Percentiles rank a stretch among this genome's conserved stretches.
Evolutionary conservation across 2,329 filamentous ascomycete species (phyloP).

Genomic region (Penicillium frequentans): DNA sequence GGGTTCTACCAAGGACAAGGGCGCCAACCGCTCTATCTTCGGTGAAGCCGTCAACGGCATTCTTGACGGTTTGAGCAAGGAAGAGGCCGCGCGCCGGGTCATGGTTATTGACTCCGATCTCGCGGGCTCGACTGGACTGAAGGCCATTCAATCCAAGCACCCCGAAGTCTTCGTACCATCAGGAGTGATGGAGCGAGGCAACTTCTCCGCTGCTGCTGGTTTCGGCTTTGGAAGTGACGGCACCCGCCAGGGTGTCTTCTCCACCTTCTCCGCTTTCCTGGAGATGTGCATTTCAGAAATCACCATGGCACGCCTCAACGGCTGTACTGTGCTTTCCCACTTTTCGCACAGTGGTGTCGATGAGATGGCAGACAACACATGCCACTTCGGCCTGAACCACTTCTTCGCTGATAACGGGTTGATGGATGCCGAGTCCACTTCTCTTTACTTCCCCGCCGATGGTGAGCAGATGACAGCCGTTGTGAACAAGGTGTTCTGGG

Average conservation of each 20-base stretch:
- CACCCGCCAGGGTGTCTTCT: constrained; percentile 39
- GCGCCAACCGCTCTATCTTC: constrained; percentile 39
- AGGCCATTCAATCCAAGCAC: constrained; percentile 36
- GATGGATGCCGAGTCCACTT: constrained; percentile 36
- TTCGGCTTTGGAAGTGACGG: constrained; percentile 40
- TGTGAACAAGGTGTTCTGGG: constrained; percentile 39
- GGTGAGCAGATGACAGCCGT: constrained; percentile 43
- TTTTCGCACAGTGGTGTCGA: constrained; percentile 44
- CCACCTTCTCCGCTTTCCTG: constrained; percentile 43
- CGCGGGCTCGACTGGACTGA: constrained; percentile 41
- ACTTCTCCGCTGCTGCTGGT: constrained; percentile 42
- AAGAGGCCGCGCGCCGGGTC: constrained; percentile 38
- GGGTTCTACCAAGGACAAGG: constrained; percentile 38
- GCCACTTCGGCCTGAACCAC: constrained; percentile 43
- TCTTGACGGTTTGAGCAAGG: constrained; percentile 37
- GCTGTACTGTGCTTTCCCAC: constrained; percentile 39
- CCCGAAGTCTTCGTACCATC: constrained; percentile 41
- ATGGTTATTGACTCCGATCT: constrained; percentile 45
- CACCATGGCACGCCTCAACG: constrained; percentile 43
- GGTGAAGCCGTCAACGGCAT: constrained; percentile 41
- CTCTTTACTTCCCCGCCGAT: constrained; percentile 43
- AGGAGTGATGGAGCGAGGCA: constrained; percentile 43
- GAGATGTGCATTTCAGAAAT: constrained; percentile 44
- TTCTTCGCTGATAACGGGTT: constrained; percentile 44
- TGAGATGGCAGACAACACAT: constrained; percentile 45